A percentile compares a stretch with the other conserved stretches of the same genome.
phyloP scores from a whole-genome alignment of 768 basidiomycete genomes.

The Tricholoma sp. region DNA sequence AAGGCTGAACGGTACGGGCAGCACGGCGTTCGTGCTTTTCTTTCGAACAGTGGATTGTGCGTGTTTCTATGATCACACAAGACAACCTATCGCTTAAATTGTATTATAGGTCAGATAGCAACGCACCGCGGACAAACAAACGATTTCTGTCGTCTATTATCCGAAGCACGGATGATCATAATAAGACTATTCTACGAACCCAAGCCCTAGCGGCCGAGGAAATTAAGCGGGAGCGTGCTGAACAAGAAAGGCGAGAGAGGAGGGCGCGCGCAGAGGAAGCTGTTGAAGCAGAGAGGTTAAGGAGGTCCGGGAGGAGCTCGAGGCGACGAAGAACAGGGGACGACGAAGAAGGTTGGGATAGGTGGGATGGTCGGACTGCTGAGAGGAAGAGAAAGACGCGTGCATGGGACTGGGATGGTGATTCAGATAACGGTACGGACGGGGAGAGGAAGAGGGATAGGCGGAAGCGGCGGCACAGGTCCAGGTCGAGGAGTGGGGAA shows the following conservation, averaged over 20 bases:
- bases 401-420: conserved; percentile 48
- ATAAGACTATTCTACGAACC: conserved; percentile 73
- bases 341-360: conserved; percentile 39
- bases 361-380: conserved; percentile 47
- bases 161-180: conserved; percentile 92
- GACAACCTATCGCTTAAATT: conserved; percentile 18
- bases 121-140: conserved; percentile 77
- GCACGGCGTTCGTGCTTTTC: conserved; percentile 75
- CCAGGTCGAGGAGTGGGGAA: conserved; percentile 21
- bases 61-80: conserved; percentile 12
- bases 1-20: conserved; percentile 78
- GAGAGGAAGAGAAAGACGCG: conserved; percentile 41
- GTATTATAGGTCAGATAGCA: conserved; percentile 46
- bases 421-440: conserved; percentile 29
- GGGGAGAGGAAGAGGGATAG: conserved; percentile 15
- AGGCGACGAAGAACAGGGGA: conserved; percentile 16
- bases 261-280: conserved; percentile 73
- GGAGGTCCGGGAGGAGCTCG: conserved; percentile 27
- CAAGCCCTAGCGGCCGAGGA: conserved; percentile 73
- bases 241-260: conserved; percentile 58
- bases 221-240: conserved; percentile 62
- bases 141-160: conserved; percentile 84
- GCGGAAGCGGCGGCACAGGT: conserved; percentile 16
- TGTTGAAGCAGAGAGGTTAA: conserved; percentile 55
- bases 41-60: conserved; percentile 48